A percentile compares a stretch with the other conserved stretches of the same genome.
Evolutionary conservation across 169 alveolate genomes (phyloP).

Genomic region (Neospora caninum): DNA sequence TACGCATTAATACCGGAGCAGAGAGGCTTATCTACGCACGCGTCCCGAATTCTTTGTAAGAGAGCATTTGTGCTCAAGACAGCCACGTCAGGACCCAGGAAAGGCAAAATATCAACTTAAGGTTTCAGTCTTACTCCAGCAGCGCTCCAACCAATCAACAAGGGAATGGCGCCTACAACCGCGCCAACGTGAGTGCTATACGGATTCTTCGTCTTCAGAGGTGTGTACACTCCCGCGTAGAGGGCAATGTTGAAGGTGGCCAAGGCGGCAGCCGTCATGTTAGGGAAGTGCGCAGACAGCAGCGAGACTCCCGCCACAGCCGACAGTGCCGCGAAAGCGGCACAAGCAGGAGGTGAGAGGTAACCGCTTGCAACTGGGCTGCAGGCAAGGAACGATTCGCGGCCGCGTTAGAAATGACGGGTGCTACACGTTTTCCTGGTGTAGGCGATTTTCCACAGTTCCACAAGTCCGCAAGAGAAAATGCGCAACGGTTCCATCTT

Average conservation of each 20-base stretch:
- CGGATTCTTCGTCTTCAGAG: constrained; percentile 50
- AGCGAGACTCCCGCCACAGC: constrained; percentile 44
- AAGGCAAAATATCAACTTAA: too few relatives aligned
- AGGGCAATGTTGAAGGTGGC: constrained; percentile 46
- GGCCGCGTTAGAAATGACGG: not conserved
- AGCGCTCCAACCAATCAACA: constrained; percentile 65
- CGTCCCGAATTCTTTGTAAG: not conserved
- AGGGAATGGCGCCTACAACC: constrained; percentile 62
- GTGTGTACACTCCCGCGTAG: constrained; percentile 68
- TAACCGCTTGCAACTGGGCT: constrained; percentile 27
- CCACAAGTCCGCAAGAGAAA: too few relatives aligned
- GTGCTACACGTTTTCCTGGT: too few relatives aligned
- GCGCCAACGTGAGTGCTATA: constrained; percentile 69
- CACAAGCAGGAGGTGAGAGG: constrained; percentile 22
- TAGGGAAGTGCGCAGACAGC: constrained; percentile 6
- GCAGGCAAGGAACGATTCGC: not conserved
- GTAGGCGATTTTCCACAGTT: too few relatives aligned
- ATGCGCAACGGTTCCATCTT: too few relatives aligned
- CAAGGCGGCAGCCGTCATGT: constrained; percentile 24
- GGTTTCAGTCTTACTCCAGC: constrained; percentile 58
- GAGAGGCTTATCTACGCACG: not conserved
- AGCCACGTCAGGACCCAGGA: not conserved
- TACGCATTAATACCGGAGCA: not conserved
- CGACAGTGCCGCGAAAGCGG: constrained; percentile 3
- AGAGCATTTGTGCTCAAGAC: not conserved